Percentiles rank a stretch among this genome's conserved stretches.
Evolutionary conservation across 305 asterid species (phyloP).

Genomic region (Solanum aculeatissimum): DNA sequence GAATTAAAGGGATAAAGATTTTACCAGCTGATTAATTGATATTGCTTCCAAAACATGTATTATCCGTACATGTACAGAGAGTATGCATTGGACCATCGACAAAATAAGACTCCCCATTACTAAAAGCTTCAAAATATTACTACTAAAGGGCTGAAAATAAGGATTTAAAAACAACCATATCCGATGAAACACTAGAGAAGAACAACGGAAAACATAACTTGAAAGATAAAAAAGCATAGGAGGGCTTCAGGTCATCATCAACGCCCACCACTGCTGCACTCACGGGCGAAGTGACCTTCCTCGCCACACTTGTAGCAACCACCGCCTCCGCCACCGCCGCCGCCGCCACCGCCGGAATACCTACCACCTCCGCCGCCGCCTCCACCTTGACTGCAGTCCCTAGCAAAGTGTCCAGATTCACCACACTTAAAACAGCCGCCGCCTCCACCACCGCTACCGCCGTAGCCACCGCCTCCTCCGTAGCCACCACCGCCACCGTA

Average conservation of each 20-base stretch:
- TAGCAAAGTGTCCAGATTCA: slow-evolving; percentile 46
- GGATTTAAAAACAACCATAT: not conserved
- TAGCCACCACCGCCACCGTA: slow-evolving; percentile 5
- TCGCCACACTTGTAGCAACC: slow-evolving; percentile 32
- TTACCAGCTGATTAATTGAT: not conserved
- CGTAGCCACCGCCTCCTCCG: slow-evolving; percentile 15
- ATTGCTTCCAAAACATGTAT: not conserved
- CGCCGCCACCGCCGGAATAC: slow-evolving; percentile 2
- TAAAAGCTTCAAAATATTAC: not conserved
- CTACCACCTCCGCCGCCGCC: slow-evolving; percentile 11
- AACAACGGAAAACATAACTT: not conserved
- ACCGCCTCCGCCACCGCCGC: slow-evolving; percentile 3
- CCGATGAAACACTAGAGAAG: not conserved
- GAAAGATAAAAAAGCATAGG: not conserved
- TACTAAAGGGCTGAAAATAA: not conserved
- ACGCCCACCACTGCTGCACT: slow-evolving; percentile 37
- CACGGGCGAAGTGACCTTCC: slow-evolving; percentile 49
- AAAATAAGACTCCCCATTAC: not conserved
- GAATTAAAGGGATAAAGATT: not conserved
- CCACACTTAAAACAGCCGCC: slow-evolving; percentile 37
- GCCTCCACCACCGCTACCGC: slow-evolving; percentile 13
- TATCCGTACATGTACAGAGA: not conserved
- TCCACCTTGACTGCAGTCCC: slow-evolving; percentile 28
- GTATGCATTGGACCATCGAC: not conserved
- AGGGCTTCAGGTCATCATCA: not conserved